Percentiles rank a stretch among this genome's conserved stretches.
Conservation (phyloP, 306 rosid genomes). For the Urtica urens region DNA sequence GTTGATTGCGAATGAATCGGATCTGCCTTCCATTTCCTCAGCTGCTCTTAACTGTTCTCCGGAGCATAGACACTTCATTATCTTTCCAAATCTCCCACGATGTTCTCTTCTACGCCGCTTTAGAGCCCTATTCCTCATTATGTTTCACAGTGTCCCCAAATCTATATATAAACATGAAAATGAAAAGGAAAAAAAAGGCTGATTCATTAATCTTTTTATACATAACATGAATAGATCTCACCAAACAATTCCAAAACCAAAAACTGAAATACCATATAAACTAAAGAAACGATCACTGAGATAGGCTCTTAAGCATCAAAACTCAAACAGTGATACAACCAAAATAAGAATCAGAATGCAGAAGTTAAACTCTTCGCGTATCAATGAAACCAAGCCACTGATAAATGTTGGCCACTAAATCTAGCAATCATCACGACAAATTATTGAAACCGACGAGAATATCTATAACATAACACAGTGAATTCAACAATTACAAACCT, state of each 20-base stretch:
- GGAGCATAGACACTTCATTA: conserved; percentile 54
- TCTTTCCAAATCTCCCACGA: conserved; percentile 27
- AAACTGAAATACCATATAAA: conserved; percentile 3
- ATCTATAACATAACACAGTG: conserved; percentile 10
- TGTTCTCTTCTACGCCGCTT: conserved; percentile 25
- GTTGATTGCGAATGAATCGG: conserved; percentile 34
- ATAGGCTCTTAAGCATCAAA: background rate
- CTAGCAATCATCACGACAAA: too few species aligned
- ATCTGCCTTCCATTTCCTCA: conserved; percentile 32
- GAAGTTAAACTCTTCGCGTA: background rate
- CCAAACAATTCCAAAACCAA: conserved; percentile 3
- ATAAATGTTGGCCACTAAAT: too few species aligned
- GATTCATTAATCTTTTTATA: too few species aligned
- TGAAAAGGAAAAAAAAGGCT: conserved; percentile 13
- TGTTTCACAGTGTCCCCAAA: conserved; percentile 25
- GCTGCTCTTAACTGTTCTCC: conserved; percentile 38
- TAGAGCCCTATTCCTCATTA: conserved; percentile 27
- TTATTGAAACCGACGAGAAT: conserved; percentile 10
- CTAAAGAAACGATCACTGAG: background rate
- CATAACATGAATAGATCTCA: conserved; percentile 7
- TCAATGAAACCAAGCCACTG: conserved; percentile 4
- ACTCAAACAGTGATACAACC: background rate
- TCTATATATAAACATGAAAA: conserved; percentile 32
- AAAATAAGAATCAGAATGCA: conserved; percentile 13
- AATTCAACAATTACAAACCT: conserved; percentile 9